Conservation (phyloP, 352 stramenopile genomes). For the Globisporangium solare region DNA sequence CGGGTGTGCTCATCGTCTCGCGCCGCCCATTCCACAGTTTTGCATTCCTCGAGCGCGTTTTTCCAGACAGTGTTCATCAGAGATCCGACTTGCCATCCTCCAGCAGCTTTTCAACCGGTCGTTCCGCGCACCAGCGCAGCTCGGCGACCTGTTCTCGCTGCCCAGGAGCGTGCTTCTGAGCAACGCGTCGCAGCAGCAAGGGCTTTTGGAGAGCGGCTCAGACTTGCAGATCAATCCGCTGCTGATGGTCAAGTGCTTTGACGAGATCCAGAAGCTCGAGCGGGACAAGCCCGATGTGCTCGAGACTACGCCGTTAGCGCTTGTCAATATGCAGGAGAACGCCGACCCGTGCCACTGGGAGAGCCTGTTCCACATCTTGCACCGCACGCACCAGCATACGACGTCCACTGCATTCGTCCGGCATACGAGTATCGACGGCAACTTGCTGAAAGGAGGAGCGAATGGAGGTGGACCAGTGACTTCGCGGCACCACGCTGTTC, state of each 20-base stretch:
- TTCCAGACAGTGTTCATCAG: constrained; percentile 19
- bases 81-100: constrained; percentile 14
- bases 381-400: constrained; percentile 22
- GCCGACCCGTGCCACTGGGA: constrained; percentile 27
- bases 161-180: constrained; percentile 10
- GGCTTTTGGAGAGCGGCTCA: not conserved
- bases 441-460: not conserved
- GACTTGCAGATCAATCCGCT: constrained; percentile 13
- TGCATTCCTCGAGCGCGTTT: constrained; percentile 25
- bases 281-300: constrained; percentile 28
- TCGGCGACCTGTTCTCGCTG: constrained; percentile 7
- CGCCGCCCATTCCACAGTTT: constrained; percentile 27
- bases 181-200: constrained; percentile 1
- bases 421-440: not conserved
- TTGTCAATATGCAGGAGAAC: constrained; percentile 36
- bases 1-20: constrained; percentile 19
- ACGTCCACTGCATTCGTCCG: constrained; percentile 18
- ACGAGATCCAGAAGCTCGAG: constrained; percentile 29
- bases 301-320: constrained; percentile 29
- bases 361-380: constrained; percentile 38
- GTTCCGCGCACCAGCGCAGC: constrained; percentile 2
- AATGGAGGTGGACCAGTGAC: not conserved
- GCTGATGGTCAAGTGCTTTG: constrained; percentile 24
- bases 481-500: too few relatives aligned
- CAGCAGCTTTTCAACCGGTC: constrained; percentile 12